Base-by-base conservation (phyloP, 139 green algal genomes). In the Chlamydomonas sp. region DNA sequence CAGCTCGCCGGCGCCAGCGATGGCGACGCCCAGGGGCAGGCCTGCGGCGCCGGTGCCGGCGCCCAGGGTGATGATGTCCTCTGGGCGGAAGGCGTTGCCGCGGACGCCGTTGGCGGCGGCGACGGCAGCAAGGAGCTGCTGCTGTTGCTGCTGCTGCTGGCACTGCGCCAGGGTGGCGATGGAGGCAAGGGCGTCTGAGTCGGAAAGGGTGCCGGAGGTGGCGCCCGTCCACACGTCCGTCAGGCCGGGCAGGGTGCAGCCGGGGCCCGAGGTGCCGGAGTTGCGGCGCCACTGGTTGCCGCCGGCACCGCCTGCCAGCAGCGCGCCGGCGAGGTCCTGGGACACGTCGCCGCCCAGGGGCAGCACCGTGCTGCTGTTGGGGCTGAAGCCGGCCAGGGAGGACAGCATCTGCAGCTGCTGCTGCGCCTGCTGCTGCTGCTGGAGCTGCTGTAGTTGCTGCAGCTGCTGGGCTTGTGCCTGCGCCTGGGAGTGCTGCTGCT, bases 391-490 rank as follows among this genome's bases (percentile, higher is more conserved):
- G 4, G 80, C 62, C n/a, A 87, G 62, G 5, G 72, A 62, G 73
- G 80, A 73, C 17, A 87, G 62, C 62, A 81, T 72, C 73, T 87
- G 82, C n/a, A 80, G 72, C 62, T 87, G 82, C n/a, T 81, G 73
- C 62, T 75, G 31, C 72, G 20, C 17, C 74, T 63, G 49, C 1
- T 57, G 17, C 31, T 87, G 83, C 71, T 87, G 83, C 57, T 73
- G 61, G 0, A 14, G 31, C 4, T 62, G 14, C 61, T 78, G 69
- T 14, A 63, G 67, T 64, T 76, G 63, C 14, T 60, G 62, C 78
- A 73, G 62, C 63, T 83, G 78, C 62, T 62, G 63, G 31, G 75
- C 63, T 31, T 84, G 79, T 31, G 63, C 20, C 16, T 68, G 60
- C 31, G 31, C 31, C 31, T 49, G 31, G 31, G 31, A 49, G 3